Percentiles rank a stretch among this genome's conserved stretches.
These are phyloP conservation scores for Vigna reflexopilosa DNA, from an alignment of 306 rosid species.

Conservation along the genomic window DNA sequence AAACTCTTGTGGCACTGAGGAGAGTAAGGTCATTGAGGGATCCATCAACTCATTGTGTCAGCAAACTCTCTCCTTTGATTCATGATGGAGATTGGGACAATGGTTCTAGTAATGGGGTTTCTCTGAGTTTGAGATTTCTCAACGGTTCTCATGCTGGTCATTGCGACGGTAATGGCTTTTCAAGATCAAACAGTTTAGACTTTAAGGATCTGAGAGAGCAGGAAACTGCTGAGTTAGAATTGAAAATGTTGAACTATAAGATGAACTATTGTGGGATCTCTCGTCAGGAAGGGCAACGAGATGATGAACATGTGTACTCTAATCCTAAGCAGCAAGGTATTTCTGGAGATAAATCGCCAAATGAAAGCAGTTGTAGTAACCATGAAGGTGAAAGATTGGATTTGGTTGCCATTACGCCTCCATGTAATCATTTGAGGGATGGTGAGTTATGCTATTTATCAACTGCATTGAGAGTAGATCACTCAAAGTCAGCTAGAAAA, in stretches of 20 bases:
- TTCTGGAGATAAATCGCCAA: slow-evolving; percentile 47
- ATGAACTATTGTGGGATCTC: slow-evolving; percentile 41
- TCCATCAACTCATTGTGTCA: slow-evolving; percentile 78
- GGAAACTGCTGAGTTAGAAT: slow-evolving; percentile 49
- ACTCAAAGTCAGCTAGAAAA: slow-evolving; percentile 43
- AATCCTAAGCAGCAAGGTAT: slow-evolving; percentile 44
- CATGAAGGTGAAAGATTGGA: slow-evolving; percentile 53
- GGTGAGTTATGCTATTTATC: slow-evolving; percentile 50
- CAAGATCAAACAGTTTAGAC: slow-evolving; percentile 50
- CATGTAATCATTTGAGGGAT: slow-evolving; percentile 45
- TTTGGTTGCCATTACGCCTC: slow-evolving; percentile 47
- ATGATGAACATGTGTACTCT: slow-evolving; percentile 45
- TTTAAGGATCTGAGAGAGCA: slow-evolving; percentile 45
- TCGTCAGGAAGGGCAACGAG: slow-evolving; percentile 43
- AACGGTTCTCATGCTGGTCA: slow-evolving; percentile 56
- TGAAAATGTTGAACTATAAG: slow-evolving; percentile 47
- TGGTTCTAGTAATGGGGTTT: slow-evolving; percentile 62
- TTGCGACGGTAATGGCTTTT: slow-evolving; percentile 43
- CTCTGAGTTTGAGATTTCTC: slow-evolving; percentile 58
- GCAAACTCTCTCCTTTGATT: slow-evolving; percentile 65
- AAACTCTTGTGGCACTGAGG: slow-evolving; percentile 76
- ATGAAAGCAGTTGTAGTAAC: slow-evolving; percentile 56
- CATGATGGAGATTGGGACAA: slow-evolving; percentile 80
- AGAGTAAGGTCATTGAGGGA: slow-evolving; percentile 93
- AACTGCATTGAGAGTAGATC: slow-evolving; percentile 43